Evolutionary conservation across 2,329 filamentous ascomycete genomes (phyloP).

Genomic region (Trichoderma afroharzianum): DNA sequence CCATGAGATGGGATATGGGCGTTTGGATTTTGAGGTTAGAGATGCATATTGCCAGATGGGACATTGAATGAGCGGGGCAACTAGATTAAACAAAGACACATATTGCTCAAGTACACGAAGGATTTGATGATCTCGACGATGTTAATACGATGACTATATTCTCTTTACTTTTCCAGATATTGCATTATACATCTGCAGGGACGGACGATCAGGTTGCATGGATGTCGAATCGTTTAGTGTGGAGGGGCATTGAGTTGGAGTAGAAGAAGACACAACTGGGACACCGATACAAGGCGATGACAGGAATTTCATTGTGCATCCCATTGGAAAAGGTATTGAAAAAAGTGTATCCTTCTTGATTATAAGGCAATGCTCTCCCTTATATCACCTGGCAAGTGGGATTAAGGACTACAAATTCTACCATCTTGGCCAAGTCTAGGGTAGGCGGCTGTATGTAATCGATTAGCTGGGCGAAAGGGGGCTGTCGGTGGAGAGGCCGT

Average conservation of each 20-base stretch:
- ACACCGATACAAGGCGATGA: background rate
- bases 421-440: background rate
- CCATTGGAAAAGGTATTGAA: background rate
- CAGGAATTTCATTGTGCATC: fast-evolving
- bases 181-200: background rate
- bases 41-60: background rate
- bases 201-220: background rate
- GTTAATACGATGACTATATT: fast-evolving
- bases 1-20: background rate
- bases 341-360: background rate
- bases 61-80: background rate
- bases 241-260: background rate
- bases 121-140: background rate
- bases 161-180: background rate
- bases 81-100: background rate
- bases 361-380: background rate
- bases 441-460: background rate
- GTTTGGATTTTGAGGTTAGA: background rate
- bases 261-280: background rate
- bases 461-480: conserved; percentile 4
- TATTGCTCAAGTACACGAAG: background rate
- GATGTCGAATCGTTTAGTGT: background rate
- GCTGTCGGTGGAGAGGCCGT: conserved; percentile 11
- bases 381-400: background rate
- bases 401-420: background rate